A percentile compares a stretch with the other conserved stretches of the same genome.
These are phyloP conservation scores for Cryptosporidium tyzzeri DNA, from an alignment of 169 alveolate species.

Conservation along the genomic window DNA sequence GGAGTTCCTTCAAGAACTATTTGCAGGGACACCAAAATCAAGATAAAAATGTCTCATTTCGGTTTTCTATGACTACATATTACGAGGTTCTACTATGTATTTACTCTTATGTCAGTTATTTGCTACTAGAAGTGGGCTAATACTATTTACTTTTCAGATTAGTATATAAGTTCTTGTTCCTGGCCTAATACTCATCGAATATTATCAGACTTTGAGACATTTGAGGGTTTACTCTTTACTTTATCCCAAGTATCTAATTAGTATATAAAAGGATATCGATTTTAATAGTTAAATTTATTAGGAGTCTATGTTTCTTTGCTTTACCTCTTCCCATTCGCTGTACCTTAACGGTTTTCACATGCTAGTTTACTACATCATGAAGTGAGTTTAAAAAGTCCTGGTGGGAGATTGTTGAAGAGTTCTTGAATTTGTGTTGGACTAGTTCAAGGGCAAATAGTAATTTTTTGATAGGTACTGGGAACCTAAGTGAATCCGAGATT, in stretches of 20 bases:
- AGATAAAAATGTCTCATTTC: not conserved
- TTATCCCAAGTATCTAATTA: slow-evolving; percentile 21
- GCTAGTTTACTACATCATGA: slow-evolving; percentile 31
- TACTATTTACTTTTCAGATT: not conserved
- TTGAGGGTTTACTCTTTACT: not conserved
- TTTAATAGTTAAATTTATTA: slow-evolving; percentile 14
- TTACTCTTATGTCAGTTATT: not conserved
- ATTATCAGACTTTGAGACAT: not conserved
- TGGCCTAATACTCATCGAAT: not conserved
- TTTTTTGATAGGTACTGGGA: slow-evolving; percentile 53
- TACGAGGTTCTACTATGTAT: not conserved
- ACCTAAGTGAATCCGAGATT: slow-evolving; percentile 47
- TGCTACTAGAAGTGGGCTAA: slow-evolving; percentile 5
- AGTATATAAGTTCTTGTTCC: not conserved
- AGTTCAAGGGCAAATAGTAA: slow-evolving; percentile 59
- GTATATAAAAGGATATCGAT: slow-evolving; percentile 38
- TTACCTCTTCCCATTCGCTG: not conserved
- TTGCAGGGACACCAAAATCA: not conserved
- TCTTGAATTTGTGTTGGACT: slow-evolving; percentile 29
- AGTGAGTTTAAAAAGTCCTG: slow-evolving; percentile 47
- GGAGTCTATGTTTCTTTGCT: not conserved
- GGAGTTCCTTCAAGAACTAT: not conserved
- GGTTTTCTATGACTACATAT: not conserved
- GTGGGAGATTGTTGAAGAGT: slow-evolving; percentile 8
- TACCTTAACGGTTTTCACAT: not conserved